These are phyloP conservation scores for Psilocybe azurescens DNA, from an alignment of 768 basidiomycete species.

Conservation along the genomic window DNA sequence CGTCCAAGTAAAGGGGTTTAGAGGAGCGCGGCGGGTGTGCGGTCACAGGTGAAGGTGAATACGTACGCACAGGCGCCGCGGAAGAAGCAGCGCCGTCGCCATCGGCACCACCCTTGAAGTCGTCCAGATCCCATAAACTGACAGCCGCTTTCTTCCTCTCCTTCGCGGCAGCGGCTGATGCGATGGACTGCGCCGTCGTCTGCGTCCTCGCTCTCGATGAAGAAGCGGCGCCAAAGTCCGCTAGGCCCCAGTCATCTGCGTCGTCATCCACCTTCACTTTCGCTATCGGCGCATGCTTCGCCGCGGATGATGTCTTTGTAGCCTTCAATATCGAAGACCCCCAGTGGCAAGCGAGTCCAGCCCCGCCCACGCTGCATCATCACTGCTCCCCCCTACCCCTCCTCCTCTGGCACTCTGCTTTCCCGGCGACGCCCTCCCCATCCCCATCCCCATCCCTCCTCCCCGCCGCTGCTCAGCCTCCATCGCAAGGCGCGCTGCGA, in stretches of 20 bases:
- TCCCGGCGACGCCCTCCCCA: slow-evolving; percentile 14
- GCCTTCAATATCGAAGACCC: slow-evolving; percentile 9
- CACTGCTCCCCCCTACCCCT: slow-evolving; percentile 14
- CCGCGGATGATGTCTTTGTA: too few relatives aligned
- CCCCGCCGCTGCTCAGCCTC: slow-evolving; percentile 49
- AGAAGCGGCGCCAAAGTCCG: slow-evolving; percentile 34
- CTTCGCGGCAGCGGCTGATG: neutral
- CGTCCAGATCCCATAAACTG: slow-evolving; percentile 52
- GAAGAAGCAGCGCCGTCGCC: slow-evolving; percentile 11
- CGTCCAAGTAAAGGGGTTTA: neutral
- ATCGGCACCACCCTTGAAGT: slow-evolving; percentile 30
- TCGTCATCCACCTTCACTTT: slow-evolving; percentile 13
- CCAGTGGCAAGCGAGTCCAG: slow-evolving; percentile 45
- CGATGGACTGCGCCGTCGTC: neutral
- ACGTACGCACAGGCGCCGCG: slow-evolving; percentile 12
- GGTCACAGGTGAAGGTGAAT: slow-evolving; percentile 12
- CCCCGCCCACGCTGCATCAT: slow-evolving; percentile 62
- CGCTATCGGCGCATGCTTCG: neutral
- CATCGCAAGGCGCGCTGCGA: slow-evolving; percentile 71
- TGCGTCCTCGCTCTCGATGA: neutral
- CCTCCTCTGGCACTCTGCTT: slow-evolving; percentile 30
- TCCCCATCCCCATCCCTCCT: neutral
- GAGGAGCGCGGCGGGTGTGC: neutral
- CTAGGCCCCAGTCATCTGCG: slow-evolving; percentile 53
- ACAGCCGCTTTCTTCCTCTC: neutral